Percentiles rank a stretch among this genome's conserved stretches.
Conservation (phyloP, 257 asterid species). For the Primulina eburnea region DNA sequence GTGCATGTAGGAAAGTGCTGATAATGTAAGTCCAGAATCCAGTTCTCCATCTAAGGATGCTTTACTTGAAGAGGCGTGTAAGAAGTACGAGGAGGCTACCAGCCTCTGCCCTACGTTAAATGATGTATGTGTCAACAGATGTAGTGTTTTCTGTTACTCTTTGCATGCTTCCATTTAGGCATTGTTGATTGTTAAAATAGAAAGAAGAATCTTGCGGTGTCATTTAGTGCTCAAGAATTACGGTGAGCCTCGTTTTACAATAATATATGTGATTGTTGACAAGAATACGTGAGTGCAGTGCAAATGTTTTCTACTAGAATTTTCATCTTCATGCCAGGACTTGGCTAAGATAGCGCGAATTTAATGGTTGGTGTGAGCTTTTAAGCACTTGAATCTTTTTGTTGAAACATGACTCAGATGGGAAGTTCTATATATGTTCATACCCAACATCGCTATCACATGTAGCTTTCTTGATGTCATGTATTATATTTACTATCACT, state of each 20-base stretch:
- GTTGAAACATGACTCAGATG: slow-evolving; percentile 20
- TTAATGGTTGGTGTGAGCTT: neutral
- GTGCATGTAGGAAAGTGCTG: slow-evolving; percentile 95
- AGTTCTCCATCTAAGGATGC: slow-evolving; percentile 90
- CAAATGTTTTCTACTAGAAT: slow-evolving; percentile 16
- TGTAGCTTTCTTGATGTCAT: slow-evolving; percentile 9
- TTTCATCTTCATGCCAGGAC: neutral
- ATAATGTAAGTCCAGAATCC: slow-evolving; percentile 81
- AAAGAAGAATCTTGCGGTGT: slow-evolving; percentile 19
- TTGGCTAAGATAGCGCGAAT: neutral
- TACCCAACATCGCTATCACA: slow-evolving; percentile 10
- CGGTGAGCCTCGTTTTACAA: neutral
- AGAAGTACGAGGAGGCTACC: slow-evolving; percentile 93
- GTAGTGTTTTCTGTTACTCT: slow-evolving; percentile 10
- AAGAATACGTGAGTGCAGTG: neutral
- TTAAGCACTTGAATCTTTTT: slow-evolving; percentile 1
- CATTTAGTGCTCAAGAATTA: slow-evolving; percentile 21
- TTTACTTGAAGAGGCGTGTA: slow-evolving; percentile 96
- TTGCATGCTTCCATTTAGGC: slow-evolving; percentile 18
- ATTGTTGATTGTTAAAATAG: slow-evolving; percentile 19
- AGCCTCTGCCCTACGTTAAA: slow-evolving; percentile 92
- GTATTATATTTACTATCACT: neutral
- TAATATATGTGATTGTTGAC: slow-evolving; percentile 8
- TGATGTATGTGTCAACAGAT: slow-evolving; percentile 59
- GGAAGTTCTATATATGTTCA: slow-evolving; percentile 15